A percentile compares a stretch with the other conserved stretches of the same genome.
phyloP scores from a whole-genome alignment of 2,329 filamentous ascomycete genomes.

The Epichloe gansuensis region DNA sequence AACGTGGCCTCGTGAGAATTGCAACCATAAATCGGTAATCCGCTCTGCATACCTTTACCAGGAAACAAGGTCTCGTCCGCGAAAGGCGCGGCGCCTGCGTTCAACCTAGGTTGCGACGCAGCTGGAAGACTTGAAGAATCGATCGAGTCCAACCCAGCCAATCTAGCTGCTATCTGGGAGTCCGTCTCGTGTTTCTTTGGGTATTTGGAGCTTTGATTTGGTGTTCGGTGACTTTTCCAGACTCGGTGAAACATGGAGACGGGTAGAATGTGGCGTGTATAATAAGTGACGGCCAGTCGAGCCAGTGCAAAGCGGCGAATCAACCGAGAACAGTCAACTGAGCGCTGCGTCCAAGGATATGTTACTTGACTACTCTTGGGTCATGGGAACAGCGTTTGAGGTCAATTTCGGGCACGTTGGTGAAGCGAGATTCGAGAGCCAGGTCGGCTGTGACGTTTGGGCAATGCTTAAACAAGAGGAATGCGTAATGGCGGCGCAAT shows the following conservation, averaged over 20 bases:
- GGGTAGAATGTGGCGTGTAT: neutral
- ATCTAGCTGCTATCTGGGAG: constrained; percentile 1
- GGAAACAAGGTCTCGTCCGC: neutral
- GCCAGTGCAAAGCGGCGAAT: neutral
- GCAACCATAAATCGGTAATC: neutral
- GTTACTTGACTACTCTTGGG: neutral
- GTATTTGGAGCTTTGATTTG: constrained; percentile 11
- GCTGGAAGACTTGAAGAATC: neutral
- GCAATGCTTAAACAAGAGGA: neutral
- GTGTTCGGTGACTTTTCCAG: constrained; percentile 17
- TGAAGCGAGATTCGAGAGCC: neutral
- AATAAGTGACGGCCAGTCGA: neutral
- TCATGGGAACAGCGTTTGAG: neutral
- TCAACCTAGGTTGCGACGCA: neutral
- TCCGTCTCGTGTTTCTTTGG: constrained; percentile 4
- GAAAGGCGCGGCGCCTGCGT: constrained; percentile 1
- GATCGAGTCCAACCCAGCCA: neutral
- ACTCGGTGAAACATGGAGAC: constrained; percentile 27
- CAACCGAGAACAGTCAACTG: neutral
- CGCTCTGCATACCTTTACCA: constrained; percentile 4
- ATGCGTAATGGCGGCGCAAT: neutral
- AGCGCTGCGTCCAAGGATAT: neutral
- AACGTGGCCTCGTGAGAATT: neutral
- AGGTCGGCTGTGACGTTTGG: neutral
- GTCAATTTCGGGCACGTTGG: neutral